These are phyloP conservation scores for Penicillium oxalicum DNA, from an alignment of 2,329 filamentous ascomycete genomes.

Conservation along the genomic window DNA sequence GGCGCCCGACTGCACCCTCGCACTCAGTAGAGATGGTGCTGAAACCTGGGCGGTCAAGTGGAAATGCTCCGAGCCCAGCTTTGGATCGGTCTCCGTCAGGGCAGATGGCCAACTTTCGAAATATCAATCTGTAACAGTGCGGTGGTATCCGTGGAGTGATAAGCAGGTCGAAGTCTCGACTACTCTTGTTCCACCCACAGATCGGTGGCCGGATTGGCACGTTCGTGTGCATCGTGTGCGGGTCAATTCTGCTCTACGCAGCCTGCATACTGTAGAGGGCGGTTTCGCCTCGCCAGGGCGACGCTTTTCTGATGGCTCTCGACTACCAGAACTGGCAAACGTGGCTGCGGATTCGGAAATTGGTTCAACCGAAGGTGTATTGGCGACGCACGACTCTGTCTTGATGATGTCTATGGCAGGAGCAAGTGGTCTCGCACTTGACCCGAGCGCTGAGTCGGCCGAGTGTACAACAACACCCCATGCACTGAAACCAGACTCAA, in stretches of 20 bases:
- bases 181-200: conserved; percentile 8
- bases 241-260: background rate
- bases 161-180: conserved; percentile 9
- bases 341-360: background rate
- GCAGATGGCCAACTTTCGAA: background rate
- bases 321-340: background rate
- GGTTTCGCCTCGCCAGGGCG: conserved; percentile 6
- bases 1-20: conserved; percentile 37
- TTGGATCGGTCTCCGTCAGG: background rate
- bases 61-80: conserved; percentile 19
- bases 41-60: conserved; percentile 38
- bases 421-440: conserved; percentile 1
- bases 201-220: conserved; percentile 17
- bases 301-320: conserved; percentile 1
- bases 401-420: conserved; percentile 5
- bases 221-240: conserved; percentile 13
- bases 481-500: conserved; percentile 6
- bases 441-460: too few species aligned
- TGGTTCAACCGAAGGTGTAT: conserved; percentile 2
- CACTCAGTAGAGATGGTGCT: conserved; percentile 34
- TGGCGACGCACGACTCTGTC: background rate
- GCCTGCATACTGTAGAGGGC: conserved; percentile 7
- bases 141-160: conserved; percentile 16
- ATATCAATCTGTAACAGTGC: background rate
- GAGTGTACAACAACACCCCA: background rate